Evolutionary conservation across 345 rosid species (phyloP).

Genomic region (Turritis glabra): DNA sequence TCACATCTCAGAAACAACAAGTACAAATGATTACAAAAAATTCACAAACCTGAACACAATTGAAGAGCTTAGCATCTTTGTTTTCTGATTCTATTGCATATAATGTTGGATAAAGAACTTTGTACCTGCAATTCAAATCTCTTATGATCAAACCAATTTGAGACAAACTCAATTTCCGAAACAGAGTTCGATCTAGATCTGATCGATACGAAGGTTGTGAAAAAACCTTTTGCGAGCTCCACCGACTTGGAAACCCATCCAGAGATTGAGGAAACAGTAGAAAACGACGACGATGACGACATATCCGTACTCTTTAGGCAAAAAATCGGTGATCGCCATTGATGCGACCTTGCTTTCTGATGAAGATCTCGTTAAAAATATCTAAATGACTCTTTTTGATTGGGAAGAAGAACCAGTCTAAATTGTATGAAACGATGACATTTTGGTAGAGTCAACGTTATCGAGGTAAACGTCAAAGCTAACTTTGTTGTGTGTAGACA

Average conservation of each 20-base stretch:
- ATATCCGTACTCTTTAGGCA: conserved; percentile 73
- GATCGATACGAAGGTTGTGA: too few relatives aligned
- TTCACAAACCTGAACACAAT: conserved; percentile 72
- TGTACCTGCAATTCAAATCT: conserved; percentile 45
- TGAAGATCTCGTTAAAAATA: too few relatives aligned
- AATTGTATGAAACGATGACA: too few relatives aligned
- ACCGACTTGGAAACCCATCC: conserved; percentile 69
- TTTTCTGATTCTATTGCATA: conserved; percentile 78
- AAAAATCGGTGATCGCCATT: conserved; percentile 40
- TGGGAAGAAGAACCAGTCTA: too few relatives aligned
- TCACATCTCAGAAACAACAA: background rate
- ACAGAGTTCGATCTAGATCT: too few relatives aligned
- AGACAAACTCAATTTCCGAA: too few relatives aligned
- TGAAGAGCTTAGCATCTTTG: conserved; percentile 81
- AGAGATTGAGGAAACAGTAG: conserved; percentile 72
- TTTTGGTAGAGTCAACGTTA: too few relatives aligned
- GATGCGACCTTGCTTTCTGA: background rate
- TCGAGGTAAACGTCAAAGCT: too few relatives aligned
- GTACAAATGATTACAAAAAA: background rate
- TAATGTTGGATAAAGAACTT: conserved; percentile 76
- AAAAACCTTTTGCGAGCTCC: conserved; percentile 69
- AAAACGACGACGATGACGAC: conserved; percentile 65
- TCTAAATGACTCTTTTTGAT: too few relatives aligned
- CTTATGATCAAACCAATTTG: background rate
- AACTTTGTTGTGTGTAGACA: too few relatives aligned